Evolutionary conservation across 108 stramenopile species (phyloP), one percentile per base, ranked within the genome.

Genomic region (Cylindrotheca fusiformis): DNA sequence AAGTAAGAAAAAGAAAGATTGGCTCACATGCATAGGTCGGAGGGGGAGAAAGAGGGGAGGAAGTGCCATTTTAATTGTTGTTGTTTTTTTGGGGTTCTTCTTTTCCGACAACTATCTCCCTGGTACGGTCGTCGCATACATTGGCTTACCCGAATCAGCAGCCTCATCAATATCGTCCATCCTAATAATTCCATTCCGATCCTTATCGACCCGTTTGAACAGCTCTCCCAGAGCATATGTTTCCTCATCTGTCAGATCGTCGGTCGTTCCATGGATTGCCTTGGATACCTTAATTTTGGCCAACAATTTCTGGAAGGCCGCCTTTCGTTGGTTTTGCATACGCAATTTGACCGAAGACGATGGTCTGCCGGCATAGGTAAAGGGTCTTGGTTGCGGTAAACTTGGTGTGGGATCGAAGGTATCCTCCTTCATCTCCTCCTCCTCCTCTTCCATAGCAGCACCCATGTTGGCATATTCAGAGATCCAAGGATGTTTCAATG

Each of bases 401-500:
- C n/a, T n/a, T n/a, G n/a, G n/a, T 52, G 52, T 24, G 2, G 1
- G 52, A 55, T 26, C 31, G 28, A 4, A 23, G 27, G 4, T 26
- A 26, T 27, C 6, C 20, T 8, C 6, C 4, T 45, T 46, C 10
- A 31, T 26, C 25, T 14, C 14, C 5, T 10, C 12, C 5, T 56
- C 49, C 10, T 44, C 49, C 8, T 60, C 36, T 28, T 60, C 45
- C 6, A n/a, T 32, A 28, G 33, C 25, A n/a, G n/a, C n/a, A n/a
- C n/a, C n/a, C n/a, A n/a, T n/a, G n/a, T n/a, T n/a, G 32, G 29
- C 26, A 44, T 62, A 47, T 47, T 63, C 57, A 10, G 51, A 68
- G 17, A 75, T 17, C 81, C 81, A 82, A 3, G 69, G 74, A 72
- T 82, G 73, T 52, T 45, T 30, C 62, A 82, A 53, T 20, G 84